Base-by-base conservation (phyloP, 2,329 filamentous ascomycete species). In the Stemphylium vesicarium region DNA sequence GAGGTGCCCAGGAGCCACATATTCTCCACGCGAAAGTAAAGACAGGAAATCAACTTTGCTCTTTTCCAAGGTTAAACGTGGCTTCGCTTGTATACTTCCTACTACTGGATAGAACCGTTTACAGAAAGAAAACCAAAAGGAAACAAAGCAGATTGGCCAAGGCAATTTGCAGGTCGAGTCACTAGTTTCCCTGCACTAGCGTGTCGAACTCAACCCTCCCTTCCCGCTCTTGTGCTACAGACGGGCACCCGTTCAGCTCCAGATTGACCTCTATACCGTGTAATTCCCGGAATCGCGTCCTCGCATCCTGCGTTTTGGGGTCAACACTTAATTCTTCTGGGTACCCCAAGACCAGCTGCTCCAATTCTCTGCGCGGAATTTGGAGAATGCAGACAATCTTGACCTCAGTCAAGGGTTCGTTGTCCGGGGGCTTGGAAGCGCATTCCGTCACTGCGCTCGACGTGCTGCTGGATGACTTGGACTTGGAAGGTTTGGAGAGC, bases 301-400 rank as follows among this genome's bases (percentile, higher is more conserved):
- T 52, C 6, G 71, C 72, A 59, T 75, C 72, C 8, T 69, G 65
- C 6, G 63, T 63, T 33, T 62, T 43, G 3, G 13, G 57, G 50
- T 74, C 71, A 20, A 71, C 58, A 8, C 39, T 61, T 41, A 80
- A 76, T 59, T 85, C 83, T 49, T 85, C 84, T 13, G 86, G 76
- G 60, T 84, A 84, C 69, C 81, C 77, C 26, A 82, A 77, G n/a
- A 72, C 70, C 32, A 80, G 77, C 53, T 77, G 74, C 47, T 75
- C 74, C 31, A 83, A 80, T 46, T 82, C 83, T 79, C 60, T 56
- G 35, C 60, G 62, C 10, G 67, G 71, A 11, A 72, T 57, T 33
- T 70, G 65, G 62, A 74, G 62, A n/a, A 74, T 74, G 33, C 71
- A 74, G 20, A 76, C 69, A 11, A 76, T 70, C 55, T 72, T 74